A percentile compares a stretch with the other conserved stretches of the same genome.
Evolutionary conservation across 805 yeast genomes (phyloP).

Genomic region (Cephaloascus albidus): DNA sequence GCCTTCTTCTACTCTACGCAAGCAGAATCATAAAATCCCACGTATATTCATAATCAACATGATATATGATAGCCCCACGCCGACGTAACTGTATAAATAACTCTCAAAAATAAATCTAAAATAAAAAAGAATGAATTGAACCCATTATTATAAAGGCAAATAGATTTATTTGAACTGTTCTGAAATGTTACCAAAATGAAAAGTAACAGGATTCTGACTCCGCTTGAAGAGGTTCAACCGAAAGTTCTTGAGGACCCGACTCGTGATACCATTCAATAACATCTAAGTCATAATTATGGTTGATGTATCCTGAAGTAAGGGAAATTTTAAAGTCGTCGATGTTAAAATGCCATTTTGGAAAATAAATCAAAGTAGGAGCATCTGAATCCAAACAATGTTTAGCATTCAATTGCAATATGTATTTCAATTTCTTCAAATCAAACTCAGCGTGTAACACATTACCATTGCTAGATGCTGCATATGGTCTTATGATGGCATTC

Average conservation of each 20-base stretch:
- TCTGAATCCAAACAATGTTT: slow-evolving; percentile 4
- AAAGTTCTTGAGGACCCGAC: slow-evolving; percentile 8
- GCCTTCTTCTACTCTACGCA: no score
- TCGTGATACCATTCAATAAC: slow-evolving; percentile 67
- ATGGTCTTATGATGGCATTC: slow-evolving; percentile 72
- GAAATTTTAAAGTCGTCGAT: slow-evolving; percentile 37
- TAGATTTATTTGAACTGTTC: background rate
- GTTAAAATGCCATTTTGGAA: slow-evolving; percentile 70
- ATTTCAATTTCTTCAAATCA: slow-evolving; percentile 38
- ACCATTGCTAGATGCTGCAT: slow-evolving; percentile 59
- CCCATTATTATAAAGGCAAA: no score
- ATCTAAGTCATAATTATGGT: slow-evolving; percentile 41
- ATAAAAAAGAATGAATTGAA: no score
- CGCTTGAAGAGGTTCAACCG: slow-evolving; percentile 6
- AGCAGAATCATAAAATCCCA: no score
- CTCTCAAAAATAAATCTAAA: no score
- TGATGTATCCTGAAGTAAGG: slow-evolving; percentile 48
- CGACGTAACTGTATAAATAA: no score
- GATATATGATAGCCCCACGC: no score
- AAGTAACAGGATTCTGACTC: slow-evolving; percentile 3
- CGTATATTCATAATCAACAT: no score
- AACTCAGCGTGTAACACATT: slow-evolving; percentile 44
- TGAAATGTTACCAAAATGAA: background rate
- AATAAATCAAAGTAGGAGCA: slow-evolving; percentile 48
- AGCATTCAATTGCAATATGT: slow-evolving; percentile 34